These are phyloP conservation scores for Metarhizium sp. DNA, from an alignment of 2,329 filamentous ascomycete species.

Conservation along the genomic window DNA sequence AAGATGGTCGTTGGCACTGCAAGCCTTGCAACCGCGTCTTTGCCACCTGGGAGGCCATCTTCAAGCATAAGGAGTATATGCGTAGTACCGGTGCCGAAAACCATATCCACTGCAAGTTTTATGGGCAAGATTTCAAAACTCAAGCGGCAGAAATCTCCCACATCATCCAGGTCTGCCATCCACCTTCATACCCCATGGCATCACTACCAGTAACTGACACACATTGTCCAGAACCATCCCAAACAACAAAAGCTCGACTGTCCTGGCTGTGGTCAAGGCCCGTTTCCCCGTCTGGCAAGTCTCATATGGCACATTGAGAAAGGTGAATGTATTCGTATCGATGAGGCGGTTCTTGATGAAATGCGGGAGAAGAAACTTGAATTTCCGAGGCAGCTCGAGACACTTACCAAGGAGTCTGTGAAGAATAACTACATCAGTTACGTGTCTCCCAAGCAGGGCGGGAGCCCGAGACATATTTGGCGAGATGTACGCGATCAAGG, in stretches of 20 bases:
- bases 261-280: constrained; percentile 31
- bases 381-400: constrained; percentile 22
- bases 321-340: constrained; percentile 28
- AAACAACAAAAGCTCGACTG: constrained; percentile 32
- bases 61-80: constrained; percentile 21
- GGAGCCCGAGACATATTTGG: not conserved
- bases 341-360: constrained; percentile 19
- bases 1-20: constrained; percentile 15
- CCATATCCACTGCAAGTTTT: constrained; percentile 29
- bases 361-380: constrained; percentile 26
- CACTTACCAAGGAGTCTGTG: constrained; percentile 15
- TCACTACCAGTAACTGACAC: not conserved
- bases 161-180: constrained; percentile 21
- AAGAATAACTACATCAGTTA: constrained; percentile 18
- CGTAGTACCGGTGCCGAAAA: constrained; percentile 11
- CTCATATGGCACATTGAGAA: constrained; percentile 38
- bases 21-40: constrained; percentile 20
- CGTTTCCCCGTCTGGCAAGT: constrained; percentile 25
- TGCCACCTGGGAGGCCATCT: constrained; percentile 13
- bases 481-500: not conserved
- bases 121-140: constrained; percentile 26
- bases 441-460: constrained; percentile 7
- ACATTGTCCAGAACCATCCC: constrained; percentile 7
- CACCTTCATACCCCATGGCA: not conserved
- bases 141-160: constrained; percentile 22